Conservation (phyloP, 1,284 basidiomycete species). For the Bjerkandera adusta region DNA sequence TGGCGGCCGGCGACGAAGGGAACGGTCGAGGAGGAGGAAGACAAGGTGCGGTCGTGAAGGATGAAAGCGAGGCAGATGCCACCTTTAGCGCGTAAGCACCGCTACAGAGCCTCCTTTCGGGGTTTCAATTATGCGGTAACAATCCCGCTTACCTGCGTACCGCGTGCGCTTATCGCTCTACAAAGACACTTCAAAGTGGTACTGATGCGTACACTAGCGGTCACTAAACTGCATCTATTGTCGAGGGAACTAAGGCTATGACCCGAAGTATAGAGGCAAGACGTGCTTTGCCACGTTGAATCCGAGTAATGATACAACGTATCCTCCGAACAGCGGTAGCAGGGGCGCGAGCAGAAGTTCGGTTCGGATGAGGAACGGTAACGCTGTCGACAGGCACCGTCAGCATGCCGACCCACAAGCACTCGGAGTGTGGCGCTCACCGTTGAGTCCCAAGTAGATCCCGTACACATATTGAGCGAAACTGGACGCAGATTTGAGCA, state of each 20-base stretch:
- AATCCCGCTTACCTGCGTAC: background rate
- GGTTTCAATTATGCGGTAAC: conserved; percentile 14
- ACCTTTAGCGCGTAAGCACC: conserved; percentile 7
- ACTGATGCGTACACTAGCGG: background rate
- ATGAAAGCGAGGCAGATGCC: conserved; percentile 6
- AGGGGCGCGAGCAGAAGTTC: conserved; percentile 86
- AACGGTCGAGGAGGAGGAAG: conserved; percentile 16
- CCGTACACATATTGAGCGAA: conserved; percentile 90
- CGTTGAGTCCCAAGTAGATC: conserved; percentile 85
- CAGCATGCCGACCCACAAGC: background rate
- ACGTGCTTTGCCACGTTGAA: conserved; percentile 86
- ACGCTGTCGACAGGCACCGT: conserved; percentile 43
- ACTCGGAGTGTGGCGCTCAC: conserved; percentile 33
- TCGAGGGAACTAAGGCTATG: conserved; percentile 30
- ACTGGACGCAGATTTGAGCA: conserved; percentile 33
- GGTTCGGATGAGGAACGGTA: conserved; percentile 89
- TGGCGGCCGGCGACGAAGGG: conserved; percentile 10
- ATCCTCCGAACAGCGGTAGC: conserved; percentile 80
- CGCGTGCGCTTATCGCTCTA: background rate
- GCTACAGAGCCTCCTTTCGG: conserved; percentile 11
- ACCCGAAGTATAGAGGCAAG: conserved; percentile 77
- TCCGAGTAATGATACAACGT: conserved; percentile 83
- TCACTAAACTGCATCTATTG: background rate
- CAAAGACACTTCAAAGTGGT: background rate
- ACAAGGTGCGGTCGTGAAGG: conserved; percentile 21